Percentiles rank a stretch among this genome's conserved stretches.
Conservation (phyloP, 345 rosid species). For the Sonneratia caseolaris region DNA sequence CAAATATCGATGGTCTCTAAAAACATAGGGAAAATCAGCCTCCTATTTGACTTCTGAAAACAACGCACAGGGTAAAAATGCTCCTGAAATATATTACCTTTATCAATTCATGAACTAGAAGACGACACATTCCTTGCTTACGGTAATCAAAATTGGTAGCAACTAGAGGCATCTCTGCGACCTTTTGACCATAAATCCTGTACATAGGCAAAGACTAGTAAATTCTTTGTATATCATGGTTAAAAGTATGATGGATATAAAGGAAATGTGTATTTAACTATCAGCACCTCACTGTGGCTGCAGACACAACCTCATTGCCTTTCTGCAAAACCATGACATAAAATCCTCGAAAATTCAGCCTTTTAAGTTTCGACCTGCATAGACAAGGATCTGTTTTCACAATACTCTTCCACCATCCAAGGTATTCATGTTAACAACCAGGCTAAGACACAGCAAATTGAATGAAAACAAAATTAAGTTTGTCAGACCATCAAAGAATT, state of each 20-base stretch:
- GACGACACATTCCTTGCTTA: constrained; percentile 39
- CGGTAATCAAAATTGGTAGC: constrained; percentile 33
- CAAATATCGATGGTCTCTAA: not conserved
- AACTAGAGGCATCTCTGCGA: constrained; percentile 43
- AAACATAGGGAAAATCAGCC: not conserved
- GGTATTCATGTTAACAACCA: not conserved
- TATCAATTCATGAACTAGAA: constrained; percentile 28
- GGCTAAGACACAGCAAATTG: not conserved
- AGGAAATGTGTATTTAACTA: not conserved
- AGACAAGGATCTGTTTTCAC: not conserved
- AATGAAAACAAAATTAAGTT: too few species aligned
- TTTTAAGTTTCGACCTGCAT: constrained; percentile 30
- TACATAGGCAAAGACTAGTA: not conserved
- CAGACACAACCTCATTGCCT: constrained; percentile 28
- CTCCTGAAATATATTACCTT: constrained; percentile 20
- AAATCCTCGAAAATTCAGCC: constrained; percentile 37
- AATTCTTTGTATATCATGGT: not conserved
- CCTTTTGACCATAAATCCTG: constrained; percentile 34
- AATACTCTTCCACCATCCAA: not conserved
- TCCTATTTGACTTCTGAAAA: not conserved
- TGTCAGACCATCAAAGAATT: not conserved
- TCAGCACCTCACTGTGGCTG: constrained; percentile 35
- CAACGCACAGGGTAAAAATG: not conserved
- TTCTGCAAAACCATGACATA: constrained; percentile 32
- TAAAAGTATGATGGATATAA: not conserved